phyloP scores from a whole-genome alignment of 192 early-diverging fungal species.

The Coemansia sp. region DNA sequence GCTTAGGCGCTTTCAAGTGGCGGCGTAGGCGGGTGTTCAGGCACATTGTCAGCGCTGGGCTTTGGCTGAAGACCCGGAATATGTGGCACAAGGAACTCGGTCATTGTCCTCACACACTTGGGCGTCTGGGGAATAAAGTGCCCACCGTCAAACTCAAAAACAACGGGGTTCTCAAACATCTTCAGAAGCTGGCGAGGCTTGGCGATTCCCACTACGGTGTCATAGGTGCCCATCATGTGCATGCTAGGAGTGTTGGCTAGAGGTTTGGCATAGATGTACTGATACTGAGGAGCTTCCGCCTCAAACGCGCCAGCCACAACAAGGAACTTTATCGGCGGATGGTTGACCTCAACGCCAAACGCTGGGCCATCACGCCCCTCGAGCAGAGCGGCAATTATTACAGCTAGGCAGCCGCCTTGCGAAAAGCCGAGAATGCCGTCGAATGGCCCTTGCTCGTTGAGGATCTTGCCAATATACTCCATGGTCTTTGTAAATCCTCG shows the following conservation, averaged over 20 bases:
- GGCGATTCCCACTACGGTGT: conserved; percentile 33
- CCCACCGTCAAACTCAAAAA: conserved; percentile 49
- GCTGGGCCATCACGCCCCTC: conserved; percentile 11
- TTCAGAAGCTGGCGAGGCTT: conserved; percentile 13
- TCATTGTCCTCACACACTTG: conserved; percentile 28
- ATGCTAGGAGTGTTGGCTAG: conserved; percentile 20
- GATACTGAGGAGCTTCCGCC: conserved; percentile 24
- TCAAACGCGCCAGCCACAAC: conserved; percentile 37
- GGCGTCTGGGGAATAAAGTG: conserved; percentile 49
- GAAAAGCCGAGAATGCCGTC: conserved; percentile 51
- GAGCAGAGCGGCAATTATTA: conserved; percentile 27
- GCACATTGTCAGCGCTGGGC: not conserved
- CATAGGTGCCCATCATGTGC: conserved; percentile 40
- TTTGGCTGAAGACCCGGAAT: conserved; percentile 24
- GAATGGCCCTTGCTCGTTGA: conserved; percentile 49
- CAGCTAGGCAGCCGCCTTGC: conserved; percentile 38
- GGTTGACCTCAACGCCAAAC: conserved; percentile 24
- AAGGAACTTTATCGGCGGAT: conserved; percentile 42
- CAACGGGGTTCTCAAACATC: conserved; percentile 21
- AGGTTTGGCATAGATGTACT: conserved; percentile 13
- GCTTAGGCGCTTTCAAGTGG: conserved; percentile 5
- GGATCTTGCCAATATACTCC: conserved; percentile 12
- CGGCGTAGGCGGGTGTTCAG: conserved; percentile 1
- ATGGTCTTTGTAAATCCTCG: conserved; percentile 34
- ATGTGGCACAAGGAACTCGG: conserved; percentile 27